Evolutionary conservation across 2,329 filamentous ascomycete species (phyloP).

Genomic region (Phaeosphaeriaceae sp.): DNA sequence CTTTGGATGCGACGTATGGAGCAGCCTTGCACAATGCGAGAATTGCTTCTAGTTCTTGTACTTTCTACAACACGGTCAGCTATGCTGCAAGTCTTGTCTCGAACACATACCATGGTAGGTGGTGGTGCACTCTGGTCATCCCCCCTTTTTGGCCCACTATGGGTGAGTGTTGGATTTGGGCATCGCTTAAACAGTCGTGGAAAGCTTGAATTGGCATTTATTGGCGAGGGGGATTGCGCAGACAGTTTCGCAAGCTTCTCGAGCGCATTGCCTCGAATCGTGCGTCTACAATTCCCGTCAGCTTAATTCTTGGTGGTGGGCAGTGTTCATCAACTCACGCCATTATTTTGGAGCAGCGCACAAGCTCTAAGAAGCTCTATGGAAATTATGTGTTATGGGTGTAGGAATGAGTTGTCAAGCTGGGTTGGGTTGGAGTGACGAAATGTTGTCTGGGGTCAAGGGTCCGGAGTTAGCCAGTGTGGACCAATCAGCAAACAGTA

Average conservation of each 20-base stretch:
- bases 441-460: slow-evolving; percentile 12
- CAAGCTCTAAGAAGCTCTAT: no score
- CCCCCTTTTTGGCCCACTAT: slow-evolving; percentile 15
- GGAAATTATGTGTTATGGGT: neutral
- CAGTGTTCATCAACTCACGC: slow-evolving; percentile 3
- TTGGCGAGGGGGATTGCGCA: slow-evolving; percentile 42
- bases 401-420: slow-evolving; percentile 9
- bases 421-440: slow-evolving; percentile 7
- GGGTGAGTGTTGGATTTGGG: slow-evolving; percentile 18
- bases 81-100: neutral
- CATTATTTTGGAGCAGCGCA: slow-evolving; percentile 2
- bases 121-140: slow-evolving; percentile 20
- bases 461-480: slow-evolving; percentile 6
- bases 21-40: slow-evolving; percentile 91
- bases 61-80: slow-evolving; percentile 61
- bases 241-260: slow-evolving; percentile 58
- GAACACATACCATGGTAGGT: slow-evolving; percentile 47
- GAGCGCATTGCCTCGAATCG: slow-evolving; percentile 56
- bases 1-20: slow-evolving; percentile 70
- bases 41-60: slow-evolving; percentile 90
- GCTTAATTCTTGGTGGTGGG: neutral
- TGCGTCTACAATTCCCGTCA: slow-evolving; percentile 28
- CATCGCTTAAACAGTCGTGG: slow-evolving; percentile 52
- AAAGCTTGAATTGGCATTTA: slow-evolving; percentile 46
- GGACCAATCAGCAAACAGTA: neutral